Base-by-base conservation (phyloP, 352 stramenopile species). In the Globisporangium echinulatum region DNA sequence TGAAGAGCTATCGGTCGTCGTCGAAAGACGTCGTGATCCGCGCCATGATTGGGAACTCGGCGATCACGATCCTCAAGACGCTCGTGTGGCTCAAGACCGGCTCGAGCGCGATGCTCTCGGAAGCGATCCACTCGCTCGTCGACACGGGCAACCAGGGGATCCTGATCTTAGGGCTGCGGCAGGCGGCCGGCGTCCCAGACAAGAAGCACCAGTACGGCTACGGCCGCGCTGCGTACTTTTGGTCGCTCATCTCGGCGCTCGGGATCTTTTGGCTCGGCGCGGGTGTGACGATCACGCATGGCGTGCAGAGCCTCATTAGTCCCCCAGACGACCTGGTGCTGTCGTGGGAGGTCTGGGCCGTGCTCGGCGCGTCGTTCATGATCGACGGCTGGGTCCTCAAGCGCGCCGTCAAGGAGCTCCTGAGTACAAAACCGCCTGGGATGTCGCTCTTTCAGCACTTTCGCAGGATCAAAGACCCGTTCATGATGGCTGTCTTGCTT, bases 251-350 rank as follows among this genome's bases (percentile, higher is more conserved):
- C 19, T 98, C 88, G 8, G 97, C 97, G 49, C 73, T 99, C n/a
- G 96, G 96, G 10, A 99, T 98, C 40, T 99, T 99, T 59, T 99
- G 97, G 83, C 74, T 98, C 39, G 97, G 96, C 39, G 94, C 95
- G 10, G 96, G 96, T 49, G 89, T 99, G 17, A 97, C 90, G 43
- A 89, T 99, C 70, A 94, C 90, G 2, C 92, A 98, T 68, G 92
- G 94, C 44, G 61, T 89, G 68, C 68, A 96, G 89, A 83, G 87
- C 75, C 64, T 93, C 56, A 33, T 97, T 48, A 74, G 79, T 42
- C 82, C 83, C 15, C 82, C 80, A 6, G 68, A 71, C 42, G 78
- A 92, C 52, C 74, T 94, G 13, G 25, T 67, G 8, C 62, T 92
- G 5, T 93, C 83, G 42, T 92, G 82, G 80, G 90, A 98, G 67